A percentile compares a stretch with the other conserved stretches of the same genome.
Conservation (phyloP, 768 basidiomycete genomes). For the Lanmaoa rubissima region DNA sequence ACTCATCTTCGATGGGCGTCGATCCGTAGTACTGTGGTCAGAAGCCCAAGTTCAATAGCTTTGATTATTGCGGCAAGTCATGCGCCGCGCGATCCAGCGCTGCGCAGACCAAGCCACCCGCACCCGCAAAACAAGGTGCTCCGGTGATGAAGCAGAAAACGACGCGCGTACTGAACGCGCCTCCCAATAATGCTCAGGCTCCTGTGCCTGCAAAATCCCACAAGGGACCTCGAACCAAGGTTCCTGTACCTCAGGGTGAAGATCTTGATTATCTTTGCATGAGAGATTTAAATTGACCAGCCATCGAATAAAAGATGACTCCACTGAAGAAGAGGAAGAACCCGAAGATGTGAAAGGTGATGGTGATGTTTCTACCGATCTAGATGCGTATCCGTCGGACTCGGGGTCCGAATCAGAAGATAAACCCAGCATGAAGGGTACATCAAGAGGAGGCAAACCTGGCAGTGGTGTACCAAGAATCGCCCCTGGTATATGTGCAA, state of each 20-base stretch:
- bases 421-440: constrained; percentile 6
- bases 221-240: constrained; percentile 16
- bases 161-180: constrained; percentile 8
- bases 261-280: constrained; percentile 7
- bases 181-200: constrained; percentile 2
- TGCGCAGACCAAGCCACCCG: constrained; percentile 15
- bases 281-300: constrained; percentile 10
- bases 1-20: constrained; percentile 23
- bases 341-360: constrained; percentile 24
- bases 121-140: constrained; percentile 11
- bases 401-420: constrained; percentile 26
- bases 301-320: constrained; percentile 19
- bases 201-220: constrained; percentile 10
- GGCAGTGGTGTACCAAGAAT: constrained; percentile 1
- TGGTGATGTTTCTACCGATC: constrained; percentile 23
- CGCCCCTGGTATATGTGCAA: constrained; percentile 44
- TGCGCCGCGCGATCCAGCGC: constrained; percentile 52
- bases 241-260: constrained; percentile 21
- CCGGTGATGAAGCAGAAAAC: constrained; percentile 22
- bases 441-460: constrained; percentile 13
- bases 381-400: constrained; percentile 35
- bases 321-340: constrained; percentile 27
- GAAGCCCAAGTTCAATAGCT: constrained; percentile 58
- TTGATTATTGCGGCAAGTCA: constrained; percentile 63
- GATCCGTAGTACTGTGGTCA: constrained; percentile 47